Base-by-base conservation (phyloP, 202 grass and related monocot genomes). In the Digitaria exilis region DNA sequence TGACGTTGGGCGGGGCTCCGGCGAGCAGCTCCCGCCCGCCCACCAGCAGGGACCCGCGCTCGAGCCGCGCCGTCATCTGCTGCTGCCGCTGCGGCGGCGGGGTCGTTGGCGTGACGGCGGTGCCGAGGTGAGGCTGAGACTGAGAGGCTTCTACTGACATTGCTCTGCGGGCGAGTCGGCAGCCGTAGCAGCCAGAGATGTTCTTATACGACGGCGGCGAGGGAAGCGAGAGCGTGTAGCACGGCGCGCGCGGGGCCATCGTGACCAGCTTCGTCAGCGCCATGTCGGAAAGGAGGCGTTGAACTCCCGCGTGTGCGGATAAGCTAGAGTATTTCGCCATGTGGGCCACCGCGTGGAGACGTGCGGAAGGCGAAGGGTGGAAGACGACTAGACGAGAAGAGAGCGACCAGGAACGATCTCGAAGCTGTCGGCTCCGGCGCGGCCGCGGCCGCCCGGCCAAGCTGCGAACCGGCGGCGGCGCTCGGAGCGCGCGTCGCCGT, bases 1-100 rank as follows among this genome's bases (percentile, higher is more conserved):
- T 72, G 49, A 86, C 79, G 54, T 66, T 84, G 46, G 73, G 69
- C 16, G 78, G 82, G 39, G 78, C 21, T 0, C 62, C 26, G 78
- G 75, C 59, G 73, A 88, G 59, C 48, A 79, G 78, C 72, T 86
- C 57, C 24, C 52, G 67, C 26, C 78, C 77, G 13, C 67, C 68
- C 48, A 91, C 28, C 69, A 61, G 15, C 35, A 60, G 52, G 52
- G 86, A 69, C 67, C 78, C 74, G 52, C 30, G 58, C 52, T 79
- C 61, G 48, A 85, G 82, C 35, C 0, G 86, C 45, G 86, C 21
- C 76, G 54, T 50, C 69, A 16, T 37, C 86, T 66, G 56, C 42
- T 14, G 54, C 52, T n/a, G n/a, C n/a, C n/a, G n/a, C n/a, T n/a
- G n/a, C n/a, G 9, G 52, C 51, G 22, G 29, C 49, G 26, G 69